Base-by-base conservation (phyloP, 768 basidiomycete genomes). In the Leucocoprinus birnbaumii region DNA sequence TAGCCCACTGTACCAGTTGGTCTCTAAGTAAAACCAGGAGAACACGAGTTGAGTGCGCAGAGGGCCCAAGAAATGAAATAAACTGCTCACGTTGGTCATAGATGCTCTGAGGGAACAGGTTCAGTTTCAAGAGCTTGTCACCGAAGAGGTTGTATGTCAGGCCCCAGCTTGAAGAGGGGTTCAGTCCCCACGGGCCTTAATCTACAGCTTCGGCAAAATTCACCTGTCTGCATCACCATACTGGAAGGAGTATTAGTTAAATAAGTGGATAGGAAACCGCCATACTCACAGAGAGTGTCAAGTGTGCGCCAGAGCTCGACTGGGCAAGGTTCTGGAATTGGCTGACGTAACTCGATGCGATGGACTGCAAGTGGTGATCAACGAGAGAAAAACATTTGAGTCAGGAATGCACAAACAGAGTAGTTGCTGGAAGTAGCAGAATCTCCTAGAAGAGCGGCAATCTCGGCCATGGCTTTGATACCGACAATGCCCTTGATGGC, bases 401-500 rank as follows among this genome's bases (percentile, higher is more conserved):
- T 50, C 27, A 6, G 44, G 40, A 18, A 47, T 11, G 18, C 26
- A 55, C 68, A 26, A 34, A 75, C 73, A 37, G 72, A 76, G 55
- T 81, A 82, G 54, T 77, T 77, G 7, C 65, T 61, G 40, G 68
- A 69, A 54, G 66, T 71, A 2, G 58, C 58, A 0, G 60, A 65
- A 48, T 79, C 65, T 0, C 79, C 80, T 16, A 80, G 61, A 13
- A 78, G 61, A 1, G 65, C 58, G 6, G 76, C 73, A 38, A 88
- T 83, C 57, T 80, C 70, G 2, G 80, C 73, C 83, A 87, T 86
- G 6, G 81, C 82, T 58, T 78, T 69, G 62, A 87, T 84, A 5
- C 84, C 85, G 46, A 86, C 68, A 55, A 86, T 84, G 34, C 86
- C 86, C 62, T 88, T 89, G 67, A 87, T 81, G 3, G 85, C 86